Conservation (phyloP, 768 basidiomycete species). For the Leccinum obscurum region DNA sequence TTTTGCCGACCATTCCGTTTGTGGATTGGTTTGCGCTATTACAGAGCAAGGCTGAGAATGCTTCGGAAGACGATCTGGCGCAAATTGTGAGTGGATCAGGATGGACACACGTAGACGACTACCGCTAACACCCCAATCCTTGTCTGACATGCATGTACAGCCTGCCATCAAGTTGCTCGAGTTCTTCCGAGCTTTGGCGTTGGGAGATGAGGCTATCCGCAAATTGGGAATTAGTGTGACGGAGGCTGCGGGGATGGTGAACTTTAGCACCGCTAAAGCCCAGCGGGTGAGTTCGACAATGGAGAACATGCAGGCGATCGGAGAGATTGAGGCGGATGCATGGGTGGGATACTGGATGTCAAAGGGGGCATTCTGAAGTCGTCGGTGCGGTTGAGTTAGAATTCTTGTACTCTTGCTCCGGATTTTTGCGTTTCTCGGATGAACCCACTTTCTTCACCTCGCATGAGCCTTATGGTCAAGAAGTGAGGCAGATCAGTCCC, state of each 20-base stretch:
- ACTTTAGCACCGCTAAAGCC: constrained; percentile 18
- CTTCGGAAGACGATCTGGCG: constrained; percentile 28
- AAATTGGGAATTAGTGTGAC: not conserved
- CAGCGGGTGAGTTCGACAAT: constrained; percentile 22
- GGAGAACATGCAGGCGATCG: constrained; percentile 27
- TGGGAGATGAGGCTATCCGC: constrained; percentile 16
- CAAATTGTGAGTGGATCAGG: constrained; percentile 30
- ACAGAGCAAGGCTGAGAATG: constrained; percentile 18
- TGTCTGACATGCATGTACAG: constrained; percentile 12
- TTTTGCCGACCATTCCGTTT: constrained; percentile 35
- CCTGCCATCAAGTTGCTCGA: constrained; percentile 38
- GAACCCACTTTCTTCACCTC: no score
- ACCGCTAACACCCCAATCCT: not conserved
- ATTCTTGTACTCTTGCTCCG: not conserved
- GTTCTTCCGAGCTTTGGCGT: constrained; percentile 31
- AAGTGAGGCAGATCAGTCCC: no score
- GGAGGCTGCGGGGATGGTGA: constrained; percentile 25
- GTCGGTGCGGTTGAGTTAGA: not conserved
- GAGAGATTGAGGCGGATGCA: constrained; percentile 22
- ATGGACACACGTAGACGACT: not conserved
- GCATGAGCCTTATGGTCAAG: no score
- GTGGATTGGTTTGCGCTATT: constrained; percentile 36
- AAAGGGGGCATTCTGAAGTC: constrained; percentile 18
- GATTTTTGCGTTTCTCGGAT: no score
- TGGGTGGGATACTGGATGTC: constrained; percentile 30